These are phyloP conservation scores for Tetrahymena borealis DNA, from an alignment of 73 alveolate genomes.

Conservation along the genomic window DNA sequence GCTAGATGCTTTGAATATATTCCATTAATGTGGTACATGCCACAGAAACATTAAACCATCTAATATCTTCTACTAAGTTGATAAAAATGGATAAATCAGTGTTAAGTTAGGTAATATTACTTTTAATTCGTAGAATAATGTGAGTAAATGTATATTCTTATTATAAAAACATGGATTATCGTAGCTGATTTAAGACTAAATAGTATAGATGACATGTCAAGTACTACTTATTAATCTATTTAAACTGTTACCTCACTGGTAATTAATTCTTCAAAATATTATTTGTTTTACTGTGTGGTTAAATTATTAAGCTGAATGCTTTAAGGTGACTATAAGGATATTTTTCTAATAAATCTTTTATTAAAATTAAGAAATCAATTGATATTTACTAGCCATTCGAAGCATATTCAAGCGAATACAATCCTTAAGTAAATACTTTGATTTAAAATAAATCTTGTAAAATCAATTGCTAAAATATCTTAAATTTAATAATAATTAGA, in stretches of 20 bases:
- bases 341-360: background rate
- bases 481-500: background rate
- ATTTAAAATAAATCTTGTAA: background rate
- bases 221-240: no score
- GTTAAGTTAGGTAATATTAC: background rate
- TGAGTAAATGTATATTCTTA: background rate
- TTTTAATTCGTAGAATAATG: no score
- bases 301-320: background rate
- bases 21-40: background rate
- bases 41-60: background rate
- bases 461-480: background rate
- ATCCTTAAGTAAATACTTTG: background rate
- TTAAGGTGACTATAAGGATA: background rate
- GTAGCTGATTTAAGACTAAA: background rate
- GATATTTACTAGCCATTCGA: background rate
- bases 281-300: no score
- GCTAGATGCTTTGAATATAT: background rate
- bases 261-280: no score
- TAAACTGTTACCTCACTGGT: no score
- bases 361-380: background rate
- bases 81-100: background rate
- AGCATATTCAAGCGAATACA: background rate
- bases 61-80: background rate
- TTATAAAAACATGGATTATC: background rate
- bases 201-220: no score